phyloP scores from a whole-genome alignment of 768 basidiomycete species.

The Kwoniella botswanensis region DNA sequence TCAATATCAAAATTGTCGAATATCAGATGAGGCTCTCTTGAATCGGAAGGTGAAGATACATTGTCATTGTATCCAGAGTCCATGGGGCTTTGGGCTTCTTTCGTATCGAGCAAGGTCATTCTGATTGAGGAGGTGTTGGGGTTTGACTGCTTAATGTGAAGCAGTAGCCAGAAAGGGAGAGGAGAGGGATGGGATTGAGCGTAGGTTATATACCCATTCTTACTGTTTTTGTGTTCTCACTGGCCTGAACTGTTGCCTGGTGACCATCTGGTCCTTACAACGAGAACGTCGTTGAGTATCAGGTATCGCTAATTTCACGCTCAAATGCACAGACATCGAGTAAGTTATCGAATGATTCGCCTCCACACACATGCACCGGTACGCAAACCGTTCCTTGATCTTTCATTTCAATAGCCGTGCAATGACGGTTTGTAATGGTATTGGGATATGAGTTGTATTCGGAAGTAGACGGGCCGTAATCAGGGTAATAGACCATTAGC shows the following conservation, averaged over 20 bases:
- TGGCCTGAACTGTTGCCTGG: neutral
- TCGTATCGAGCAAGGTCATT: too few species aligned
- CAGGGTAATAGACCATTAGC: neutral
- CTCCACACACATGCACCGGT: neutral
- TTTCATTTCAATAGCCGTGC: neutral
- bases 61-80: neutral
- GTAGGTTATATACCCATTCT: neutral
- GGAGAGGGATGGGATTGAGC: neutral
- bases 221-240: neutral
- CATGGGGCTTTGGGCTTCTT: neutral
- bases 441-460: neutral
- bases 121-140: neutral
- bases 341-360: neutral
- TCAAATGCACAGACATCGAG: neutral
- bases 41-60: neutral
- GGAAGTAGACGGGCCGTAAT: neutral
- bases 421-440: neutral
- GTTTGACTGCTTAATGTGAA: neutral
- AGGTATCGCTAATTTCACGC: neutral
- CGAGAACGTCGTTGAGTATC: too few species aligned
- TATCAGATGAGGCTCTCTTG: slow-evolving; percentile 1
- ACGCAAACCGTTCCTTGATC: neutral
- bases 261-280: neutral
- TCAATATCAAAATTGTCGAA: slow-evolving; percentile 20
- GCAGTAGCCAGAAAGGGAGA: neutral